Percentiles rank a stretch among this genome's conserved stretches.
Evolutionary conservation across 768 basidiomycete species (phyloP).

Genomic region (Russula foetens): DNA sequence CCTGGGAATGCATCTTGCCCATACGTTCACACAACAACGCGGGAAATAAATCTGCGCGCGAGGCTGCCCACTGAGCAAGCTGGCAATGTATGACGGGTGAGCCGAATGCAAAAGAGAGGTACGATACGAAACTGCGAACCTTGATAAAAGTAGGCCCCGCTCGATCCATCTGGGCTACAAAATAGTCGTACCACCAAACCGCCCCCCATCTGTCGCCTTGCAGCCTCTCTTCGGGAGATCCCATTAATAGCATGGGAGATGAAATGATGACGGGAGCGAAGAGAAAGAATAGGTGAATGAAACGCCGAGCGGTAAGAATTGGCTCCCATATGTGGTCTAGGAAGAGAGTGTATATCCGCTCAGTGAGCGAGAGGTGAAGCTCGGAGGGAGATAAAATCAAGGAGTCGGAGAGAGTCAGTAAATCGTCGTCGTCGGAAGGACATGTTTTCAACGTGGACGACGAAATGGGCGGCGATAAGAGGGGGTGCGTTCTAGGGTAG

Average conservation of each 20-base stretch:
- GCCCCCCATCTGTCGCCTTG: slow-evolving; percentile 86
- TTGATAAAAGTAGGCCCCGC: slow-evolving; percentile 98
- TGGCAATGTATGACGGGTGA: slow-evolving; percentile 26
- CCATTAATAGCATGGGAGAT: slow-evolving; percentile 77
- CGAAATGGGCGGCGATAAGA: slow-evolving; percentile 42
- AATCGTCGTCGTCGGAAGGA: slow-evolving; percentile 18
- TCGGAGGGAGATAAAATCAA: slow-evolving; percentile 67
- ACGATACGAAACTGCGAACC: slow-evolving; percentile 35
- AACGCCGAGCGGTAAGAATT: slow-evolving; percentile 71
- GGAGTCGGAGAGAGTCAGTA: slow-evolving; percentile 19
- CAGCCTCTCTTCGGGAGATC: slow-evolving; percentile 42
- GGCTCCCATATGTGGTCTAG: slow-evolving; percentile 72
- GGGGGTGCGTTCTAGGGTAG: slow-evolving; percentile 35
- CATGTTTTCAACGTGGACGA: slow-evolving; percentile 44
- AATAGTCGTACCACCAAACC: slow-evolving; percentile 93
- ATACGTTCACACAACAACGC: slow-evolving; percentile 74
- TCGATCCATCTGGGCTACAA: slow-evolving; percentile 83
- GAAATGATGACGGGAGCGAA: slow-evolving; percentile 84
- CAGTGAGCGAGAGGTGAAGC: slow-evolving; percentile 38
- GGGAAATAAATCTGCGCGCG: slow-evolving; percentile 90
- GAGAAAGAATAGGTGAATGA: slow-evolving; percentile 71
- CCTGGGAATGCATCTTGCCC: slow-evolving; percentile 83
- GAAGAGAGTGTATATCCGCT: slow-evolving; percentile 40
- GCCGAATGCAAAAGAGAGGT: not conserved
- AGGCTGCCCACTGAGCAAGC: slow-evolving; percentile 98